Conservation (phyloP, 352 stramenopile genomes). For the Phytophthora constricta region DNA sequence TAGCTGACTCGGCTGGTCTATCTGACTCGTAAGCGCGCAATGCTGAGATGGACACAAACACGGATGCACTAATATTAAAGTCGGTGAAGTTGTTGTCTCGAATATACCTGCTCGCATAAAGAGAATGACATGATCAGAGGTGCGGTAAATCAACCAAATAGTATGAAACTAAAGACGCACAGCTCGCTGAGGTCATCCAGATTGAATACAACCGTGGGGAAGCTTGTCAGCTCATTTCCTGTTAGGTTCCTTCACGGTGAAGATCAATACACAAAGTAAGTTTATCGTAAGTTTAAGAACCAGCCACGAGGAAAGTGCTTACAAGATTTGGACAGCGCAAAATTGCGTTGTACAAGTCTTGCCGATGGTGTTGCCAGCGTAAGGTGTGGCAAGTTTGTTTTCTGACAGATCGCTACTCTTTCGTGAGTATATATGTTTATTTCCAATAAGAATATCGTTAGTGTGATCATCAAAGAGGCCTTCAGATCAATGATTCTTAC, state of each 20-base stretch:
- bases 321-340: slow-evolving; percentile 43
- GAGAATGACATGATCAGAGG: too few relatives aligned
- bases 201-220: slow-evolving; percentile 41
- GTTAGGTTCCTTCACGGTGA: slow-evolving; percentile 47
- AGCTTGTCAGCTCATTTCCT: slow-evolving; percentile 37
- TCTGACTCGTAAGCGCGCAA: slow-evolving; percentile 39
- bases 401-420: slow-evolving; percentile 43
- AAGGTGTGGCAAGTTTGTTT: slow-evolving; percentile 43
- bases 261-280: neutral
- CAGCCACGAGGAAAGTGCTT: slow-evolving; percentile 6
- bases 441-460: too few relatives aligned
- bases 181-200: slow-evolving; percentile 33
- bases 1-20: slow-evolving; percentile 16
- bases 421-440: too few relatives aligned
- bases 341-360: slow-evolving; percentile 34
- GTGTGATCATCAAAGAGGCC: too few relatives aligned
- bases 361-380: slow-evolving; percentile 35
- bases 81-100: slow-evolving; percentile 42
- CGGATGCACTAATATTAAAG: slow-evolving; percentile 35
- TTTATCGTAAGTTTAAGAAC: neutral
- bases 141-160: too few relatives aligned
- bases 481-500: too few relatives aligned
- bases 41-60: slow-evolving; percentile 18
- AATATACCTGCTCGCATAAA: slow-evolving; percentile 39
- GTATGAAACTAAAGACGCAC: slow-evolving; percentile 12